Percentiles rank a stretch among this genome's conserved stretches.
Evolutionary conservation across 441 rosid genomes (phyloP).

Genomic region (Pelargonium australe): DNA sequence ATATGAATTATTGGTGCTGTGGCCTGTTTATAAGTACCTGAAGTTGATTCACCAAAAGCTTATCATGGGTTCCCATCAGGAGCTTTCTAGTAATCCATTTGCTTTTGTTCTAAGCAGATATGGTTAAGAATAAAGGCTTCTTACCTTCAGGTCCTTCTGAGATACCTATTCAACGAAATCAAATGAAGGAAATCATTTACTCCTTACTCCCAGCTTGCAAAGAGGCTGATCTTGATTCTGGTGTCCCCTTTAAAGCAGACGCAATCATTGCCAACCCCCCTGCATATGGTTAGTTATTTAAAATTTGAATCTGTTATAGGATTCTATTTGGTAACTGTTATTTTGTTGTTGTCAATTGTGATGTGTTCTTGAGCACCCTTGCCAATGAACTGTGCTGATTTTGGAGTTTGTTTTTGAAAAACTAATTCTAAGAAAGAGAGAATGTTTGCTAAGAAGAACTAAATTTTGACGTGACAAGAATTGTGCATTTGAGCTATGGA

Average conservation of each 20-base stretch:
- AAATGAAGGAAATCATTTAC: slow-evolving; percentile 71
- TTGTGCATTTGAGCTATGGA: no score
- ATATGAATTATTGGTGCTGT: slow-evolving; percentile 14
- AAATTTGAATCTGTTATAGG: slow-evolving; percentile 13
- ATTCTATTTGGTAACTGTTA: not conserved
- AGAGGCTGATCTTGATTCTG: slow-evolving; percentile 84
- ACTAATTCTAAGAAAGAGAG: not conserved
- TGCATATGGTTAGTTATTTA: slow-evolving; percentile 63
- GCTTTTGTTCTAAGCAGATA: slow-evolving; percentile 51
- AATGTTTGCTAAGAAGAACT: not conserved
- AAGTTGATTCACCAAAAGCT: not conserved
- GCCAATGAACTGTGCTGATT: not conserved
- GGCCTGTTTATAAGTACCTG: not conserved
- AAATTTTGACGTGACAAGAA: no score
- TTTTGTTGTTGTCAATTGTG: slow-evolving; percentile 6
- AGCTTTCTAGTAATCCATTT: slow-evolving; percentile 17
- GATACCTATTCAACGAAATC: slow-evolving; percentile 81
- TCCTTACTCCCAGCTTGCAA: slow-evolving; percentile 92
- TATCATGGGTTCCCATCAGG: slow-evolving; percentile 12
- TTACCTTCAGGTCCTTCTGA: slow-evolving; percentile 96
- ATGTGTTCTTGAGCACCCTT: not conserved
- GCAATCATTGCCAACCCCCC: slow-evolving; percentile 99
- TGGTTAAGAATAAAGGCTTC: slow-evolving; percentile 99
- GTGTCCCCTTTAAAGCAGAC: slow-evolving; percentile 76
- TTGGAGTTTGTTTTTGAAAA: not conserved